Conservation (phyloP, 257 asterid genomes). For the Solanum pimpinellifolium region DNA sequence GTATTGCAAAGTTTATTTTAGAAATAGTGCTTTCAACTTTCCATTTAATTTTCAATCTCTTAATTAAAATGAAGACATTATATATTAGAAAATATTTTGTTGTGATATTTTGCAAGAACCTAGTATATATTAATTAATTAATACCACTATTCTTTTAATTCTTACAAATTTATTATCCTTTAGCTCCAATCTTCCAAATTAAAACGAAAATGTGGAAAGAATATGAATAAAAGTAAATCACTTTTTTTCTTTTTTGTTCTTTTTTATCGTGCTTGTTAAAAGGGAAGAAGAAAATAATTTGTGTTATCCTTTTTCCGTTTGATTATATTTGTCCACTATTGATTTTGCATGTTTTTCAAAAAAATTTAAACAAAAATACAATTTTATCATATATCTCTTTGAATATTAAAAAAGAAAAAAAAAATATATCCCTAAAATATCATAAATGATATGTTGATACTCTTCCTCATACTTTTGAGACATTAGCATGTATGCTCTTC, state of each 20-base stretch:
- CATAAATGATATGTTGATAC: too few species aligned
- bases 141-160: not conserved
- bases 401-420: too few species aligned
- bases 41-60: too few species aligned
- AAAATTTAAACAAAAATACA: accelerated
- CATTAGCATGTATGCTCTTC: too few species aligned
- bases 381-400: not conserved
- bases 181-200: not conserved
- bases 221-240: not conserved
- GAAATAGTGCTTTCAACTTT: too few species aligned
- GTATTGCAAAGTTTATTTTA: too few species aligned
- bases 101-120: not conserved
- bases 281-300: not conserved
- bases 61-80: too few species aligned
- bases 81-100: not conserved
- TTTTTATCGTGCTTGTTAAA: not conserved
- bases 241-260: not conserved
- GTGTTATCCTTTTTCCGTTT: accelerated
- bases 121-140: not conserved
- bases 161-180: too few species aligned
- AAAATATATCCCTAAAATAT: too few species aligned
- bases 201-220: not conserved
- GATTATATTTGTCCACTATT: too few species aligned
- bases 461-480: too few species aligned
- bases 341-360: accelerated